Evolutionary conservation across 805 yeast genomes (phyloP).

Genomic region (Yamadazyma endophytica): DNA sequence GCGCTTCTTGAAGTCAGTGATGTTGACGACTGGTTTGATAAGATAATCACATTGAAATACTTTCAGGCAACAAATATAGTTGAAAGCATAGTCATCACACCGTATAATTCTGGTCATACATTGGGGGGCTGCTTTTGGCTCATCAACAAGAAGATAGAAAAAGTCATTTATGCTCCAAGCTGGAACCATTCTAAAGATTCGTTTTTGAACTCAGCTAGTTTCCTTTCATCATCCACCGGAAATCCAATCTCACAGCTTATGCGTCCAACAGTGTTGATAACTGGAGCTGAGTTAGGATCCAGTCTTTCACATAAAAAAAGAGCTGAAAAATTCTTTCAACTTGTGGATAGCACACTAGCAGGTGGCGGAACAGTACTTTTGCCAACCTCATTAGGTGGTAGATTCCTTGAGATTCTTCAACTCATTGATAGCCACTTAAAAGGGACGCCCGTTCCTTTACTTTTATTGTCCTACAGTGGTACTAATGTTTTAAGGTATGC

Average conservation of each 20-base stretch:
- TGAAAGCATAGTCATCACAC: conserved; percentile 65
- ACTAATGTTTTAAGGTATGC: conserved; percentile 77
- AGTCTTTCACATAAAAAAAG: conserved; percentile 57
- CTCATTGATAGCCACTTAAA: conserved; percentile 64
- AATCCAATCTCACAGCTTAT: conserved; percentile 58
- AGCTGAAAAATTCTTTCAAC: conserved; percentile 56
- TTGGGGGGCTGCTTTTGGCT: conserved; percentile 94
- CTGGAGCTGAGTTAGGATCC: conserved; percentile 68
- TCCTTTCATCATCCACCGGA: conserved; percentile 40
- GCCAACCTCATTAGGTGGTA: conserved; percentile 77
- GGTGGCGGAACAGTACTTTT: conserved; percentile 78
- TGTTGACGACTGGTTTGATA: conserved; percentile 77
- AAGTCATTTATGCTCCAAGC: conserved; percentile 80
- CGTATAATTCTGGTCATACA: conserved; percentile 87
- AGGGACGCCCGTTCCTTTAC: conserved; percentile 62
- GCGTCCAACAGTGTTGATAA: conserved; percentile 80
- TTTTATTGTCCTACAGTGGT: conserved; percentile 74
- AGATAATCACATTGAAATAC: conserved; percentile 64
- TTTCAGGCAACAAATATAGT: conserved; percentile 67
- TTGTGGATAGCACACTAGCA: conserved; percentile 62
- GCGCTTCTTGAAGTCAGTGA: conserved; percentile 64
- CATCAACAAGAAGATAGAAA: conserved; percentile 67
- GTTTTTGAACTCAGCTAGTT: conserved; percentile 52
- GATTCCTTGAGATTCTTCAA: conserved; percentile 76
- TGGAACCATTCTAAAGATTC: conserved; percentile 95